These are phyloP conservation scores for Leishmania tarentolae DNA, from an alignment of 208 protist species.

Conservation along the genomic window DNA sequence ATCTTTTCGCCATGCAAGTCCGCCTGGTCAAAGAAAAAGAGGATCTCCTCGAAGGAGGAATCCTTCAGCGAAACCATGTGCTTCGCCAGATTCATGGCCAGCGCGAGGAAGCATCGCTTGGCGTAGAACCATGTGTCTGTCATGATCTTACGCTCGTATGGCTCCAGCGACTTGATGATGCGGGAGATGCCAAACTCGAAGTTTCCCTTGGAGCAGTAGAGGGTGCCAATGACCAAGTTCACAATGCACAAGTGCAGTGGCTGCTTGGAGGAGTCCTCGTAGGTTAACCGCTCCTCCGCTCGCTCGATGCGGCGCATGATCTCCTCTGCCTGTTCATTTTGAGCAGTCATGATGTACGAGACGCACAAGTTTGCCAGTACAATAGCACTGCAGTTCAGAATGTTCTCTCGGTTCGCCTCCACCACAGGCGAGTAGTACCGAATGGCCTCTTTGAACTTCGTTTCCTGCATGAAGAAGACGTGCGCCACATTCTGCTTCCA, in stretches of 20 bases:
- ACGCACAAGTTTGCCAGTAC: conserved; percentile 98
- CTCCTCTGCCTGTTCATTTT: conserved; percentile 97
- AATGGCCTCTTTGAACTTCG: conserved; percentile 96
- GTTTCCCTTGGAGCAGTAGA: conserved; percentile 98
- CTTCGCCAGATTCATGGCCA: conserved; percentile 97
- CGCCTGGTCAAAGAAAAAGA: conserved; percentile 94
- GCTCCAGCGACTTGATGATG: conserved; percentile 97
- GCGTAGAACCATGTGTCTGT: conserved; percentile 98
- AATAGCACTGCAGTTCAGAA: conserved; percentile 95
- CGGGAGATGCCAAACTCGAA: conserved; percentile 98
- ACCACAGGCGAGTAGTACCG: conserved; percentile 97
- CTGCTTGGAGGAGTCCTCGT: conserved; percentile 90
- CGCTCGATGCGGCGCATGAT: conserved; percentile 96
- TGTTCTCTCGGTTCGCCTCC: conserved; percentile 91
- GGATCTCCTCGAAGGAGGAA: conserved; percentile 91
- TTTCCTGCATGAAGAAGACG: conserved; percentile 98
- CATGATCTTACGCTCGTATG: conserved; percentile 96
- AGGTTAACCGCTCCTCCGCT: conserved; percentile 93
- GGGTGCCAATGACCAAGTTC: conserved; percentile 98
- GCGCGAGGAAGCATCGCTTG: conserved; percentile 96
- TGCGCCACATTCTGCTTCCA: conserved; percentile 98
- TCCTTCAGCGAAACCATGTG: conserved; percentile 97
- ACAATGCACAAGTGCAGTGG: conserved; percentile 97
- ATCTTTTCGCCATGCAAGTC: conserved; percentile 93
- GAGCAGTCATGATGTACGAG: conserved; percentile 96